These are phyloP conservation scores for Lachnellula arida DNA, from an alignment of 2,329 filamentous ascomycete species.

Conservation along the genomic window DNA sequence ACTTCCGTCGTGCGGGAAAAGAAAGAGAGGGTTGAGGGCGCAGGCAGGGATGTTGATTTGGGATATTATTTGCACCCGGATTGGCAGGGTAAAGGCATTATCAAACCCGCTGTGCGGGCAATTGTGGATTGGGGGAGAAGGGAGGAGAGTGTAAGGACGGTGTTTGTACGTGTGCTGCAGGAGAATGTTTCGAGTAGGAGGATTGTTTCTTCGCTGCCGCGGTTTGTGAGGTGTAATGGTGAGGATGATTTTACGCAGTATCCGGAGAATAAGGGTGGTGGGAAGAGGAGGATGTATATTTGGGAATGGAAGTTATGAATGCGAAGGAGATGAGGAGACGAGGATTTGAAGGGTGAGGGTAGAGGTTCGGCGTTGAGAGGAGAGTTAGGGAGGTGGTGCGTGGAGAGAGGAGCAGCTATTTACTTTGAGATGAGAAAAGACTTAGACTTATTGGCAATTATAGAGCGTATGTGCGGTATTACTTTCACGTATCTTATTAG, in stretches of 20 bases:
- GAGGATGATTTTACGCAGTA: background rate
- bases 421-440: too few relatives aligned
- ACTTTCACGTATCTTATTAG: too few relatives aligned
- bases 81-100: conserved; percentile 10
- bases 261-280: conserved; percentile 18
- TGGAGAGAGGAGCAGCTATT: too few relatives aligned
- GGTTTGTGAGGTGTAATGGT: conserved; percentile 8
- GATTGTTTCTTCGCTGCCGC: conserved; percentile 6
- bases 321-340: background rate
- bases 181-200: conserved; percentile 10
- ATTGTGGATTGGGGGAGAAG: conserved; percentile 6
- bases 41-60: conserved; percentile 1
- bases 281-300: conserved; percentile 7
- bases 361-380: too few relatives aligned
- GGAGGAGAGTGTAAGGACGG: conserved; percentile 3
- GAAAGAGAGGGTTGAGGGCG: background rate
- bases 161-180: conserved; percentile 8
- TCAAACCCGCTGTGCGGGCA: conserved; percentile 8
- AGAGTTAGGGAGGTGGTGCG: too few relatives aligned
- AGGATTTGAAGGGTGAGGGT: background rate
- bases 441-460: too few relatives aligned
- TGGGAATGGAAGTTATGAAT: conserved; percentile 11
- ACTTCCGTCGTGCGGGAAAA: too few relatives aligned
- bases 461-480: too few relatives aligned
- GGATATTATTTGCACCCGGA: conserved; percentile 17